A percentile compares a stretch with the other conserved stretches of the same genome.
Conservation (phyloP, 2,329 filamentous ascomycete genomes). For the Coleophoma eucalyptorum region DNA sequence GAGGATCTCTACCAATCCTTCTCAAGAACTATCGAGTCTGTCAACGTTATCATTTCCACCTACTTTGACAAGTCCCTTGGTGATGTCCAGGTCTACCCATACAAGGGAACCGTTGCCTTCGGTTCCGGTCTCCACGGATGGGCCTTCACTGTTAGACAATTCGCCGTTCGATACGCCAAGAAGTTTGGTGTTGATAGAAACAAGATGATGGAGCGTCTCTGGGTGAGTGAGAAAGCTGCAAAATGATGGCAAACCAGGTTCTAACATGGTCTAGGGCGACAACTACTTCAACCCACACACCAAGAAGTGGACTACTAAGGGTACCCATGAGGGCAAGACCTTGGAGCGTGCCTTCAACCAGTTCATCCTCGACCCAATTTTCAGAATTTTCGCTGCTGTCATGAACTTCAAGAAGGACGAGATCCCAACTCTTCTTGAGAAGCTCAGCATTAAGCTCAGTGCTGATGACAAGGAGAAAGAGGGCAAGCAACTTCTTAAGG, state of each 20-base stretch:
- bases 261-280: conserved; percentile 61
- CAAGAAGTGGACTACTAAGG: conserved; percentile 99
- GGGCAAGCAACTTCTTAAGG: conserved; percentile 97
- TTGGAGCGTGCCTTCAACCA: conserved; percentile 99
- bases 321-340: conserved; percentile 77
- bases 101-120: conserved; percentile 97
- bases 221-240: conserved; percentile 56
- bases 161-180: conserved; percentile 94
- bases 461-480: conserved; percentile 86
- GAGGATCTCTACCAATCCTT: conserved; percentile 99
- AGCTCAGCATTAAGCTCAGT: conserved; percentile 91
- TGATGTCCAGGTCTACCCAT: conserved; percentile 98
- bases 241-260: neutral
- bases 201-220: conserved; percentile 99
- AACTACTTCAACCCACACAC: conserved; percentile 99
- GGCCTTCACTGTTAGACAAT: conserved; percentile 99
- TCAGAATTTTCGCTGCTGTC: conserved; percentile 94
- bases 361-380: conserved; percentile 99
- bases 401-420: conserved; percentile 99
- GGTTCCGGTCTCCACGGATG: conserved; percentile 99
- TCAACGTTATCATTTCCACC: conserved; percentile 99
- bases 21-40: conserved; percentile 98
- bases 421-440: conserved; percentile 75
- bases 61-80: conserved; percentile 96
- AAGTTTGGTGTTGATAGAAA: conserved; percentile 99